Base-by-base conservation (phyloP, 2,329 filamentous ascomycete species). In the Calonectria montana region DNA sequence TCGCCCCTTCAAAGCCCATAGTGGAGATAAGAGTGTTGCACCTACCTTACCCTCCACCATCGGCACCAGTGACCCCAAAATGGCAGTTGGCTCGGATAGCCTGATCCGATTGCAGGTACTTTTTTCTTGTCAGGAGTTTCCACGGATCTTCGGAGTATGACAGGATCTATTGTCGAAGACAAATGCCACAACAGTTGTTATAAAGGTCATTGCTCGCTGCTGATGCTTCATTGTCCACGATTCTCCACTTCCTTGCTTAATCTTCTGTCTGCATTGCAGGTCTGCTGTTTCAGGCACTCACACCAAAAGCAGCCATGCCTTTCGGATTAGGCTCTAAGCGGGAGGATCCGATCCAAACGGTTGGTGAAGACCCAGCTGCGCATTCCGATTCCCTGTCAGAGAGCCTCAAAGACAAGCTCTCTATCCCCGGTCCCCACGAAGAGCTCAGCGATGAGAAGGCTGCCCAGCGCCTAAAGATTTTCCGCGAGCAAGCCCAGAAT, bases 291-390 rank as follows among this genome's bases (percentile, higher is more conserved):
- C 53, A 23, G 53, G 21, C 31, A 37, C 23, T 2, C 18, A 23
- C 23, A 39, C 53, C 53, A 57, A 55, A 53, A 31, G 21, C 53
- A 57, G 53, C 37, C 53, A 57, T 57, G 53, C 53, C 53, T 57
- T 57, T 57, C 53, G 53, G 53, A 5, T 57, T 57, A n/a, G 53
- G 53, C 37, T 57, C 53, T 31, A 57, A 57, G 35, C 35, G 35
- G 53, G 53, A 37, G 18, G 53, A 57, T 57, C 53, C 53, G 53
- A 57, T 57, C 53, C 31, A 57, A 21, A n/a, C 35, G n/a, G 53
- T 57, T 10, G 53, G 53, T 23, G 53, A 57, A 25, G 53, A 57
- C 53, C 53, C 53, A 21, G 53, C 53, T 35, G 29, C 53, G 29
- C 53, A 57, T 39, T 57, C 53, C 35, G 53, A 57, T 31, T 37